Conservation (phyloP, 768 basidiomycete genomes). For the Mrakia blollopis region DNA sequence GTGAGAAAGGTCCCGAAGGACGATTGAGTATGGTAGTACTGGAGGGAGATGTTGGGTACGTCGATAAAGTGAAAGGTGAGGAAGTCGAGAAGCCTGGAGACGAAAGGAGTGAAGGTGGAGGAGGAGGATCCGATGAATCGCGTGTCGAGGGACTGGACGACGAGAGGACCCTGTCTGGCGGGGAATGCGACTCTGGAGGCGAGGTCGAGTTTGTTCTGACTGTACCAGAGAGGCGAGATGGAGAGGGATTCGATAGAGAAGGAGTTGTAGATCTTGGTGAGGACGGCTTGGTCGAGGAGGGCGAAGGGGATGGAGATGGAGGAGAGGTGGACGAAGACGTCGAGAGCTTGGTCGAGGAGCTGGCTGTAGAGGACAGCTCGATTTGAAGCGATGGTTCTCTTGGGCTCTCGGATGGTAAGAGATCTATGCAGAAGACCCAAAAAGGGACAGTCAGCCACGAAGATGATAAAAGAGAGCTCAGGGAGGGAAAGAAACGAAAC, state of each 20-base stretch:
- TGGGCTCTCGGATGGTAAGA: not conserved
- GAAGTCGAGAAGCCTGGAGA: not conserved
- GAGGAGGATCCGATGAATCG: not conserved
- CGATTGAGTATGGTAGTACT: not conserved
- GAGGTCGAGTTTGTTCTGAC: not conserved
- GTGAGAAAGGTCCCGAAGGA: not conserved
- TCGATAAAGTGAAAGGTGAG: not conserved
- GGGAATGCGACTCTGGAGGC: not conserved
- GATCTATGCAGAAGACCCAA: not conserved
- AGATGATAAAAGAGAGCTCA: not conserved
- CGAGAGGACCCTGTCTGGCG: not conserved
- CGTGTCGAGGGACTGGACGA: not conserved
- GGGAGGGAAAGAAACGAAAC: not conserved
- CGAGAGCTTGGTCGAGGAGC: not conserved
- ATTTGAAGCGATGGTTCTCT: not conserved
- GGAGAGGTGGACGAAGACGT: not conserved
- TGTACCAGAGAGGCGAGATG: not conserved
- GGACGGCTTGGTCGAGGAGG: not conserved
- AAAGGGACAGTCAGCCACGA: not conserved
- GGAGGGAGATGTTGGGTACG: not conserved
- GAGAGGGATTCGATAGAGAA: not conserved
- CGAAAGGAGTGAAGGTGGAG: not conserved
- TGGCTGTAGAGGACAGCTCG: not conserved
- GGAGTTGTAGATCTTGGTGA: not conserved
- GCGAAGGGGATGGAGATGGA: slow-evolving; percentile 1